Evolutionary conservation across 306 rosid species (phyloP).

Genomic region (Alnus glutinosa): DNA sequence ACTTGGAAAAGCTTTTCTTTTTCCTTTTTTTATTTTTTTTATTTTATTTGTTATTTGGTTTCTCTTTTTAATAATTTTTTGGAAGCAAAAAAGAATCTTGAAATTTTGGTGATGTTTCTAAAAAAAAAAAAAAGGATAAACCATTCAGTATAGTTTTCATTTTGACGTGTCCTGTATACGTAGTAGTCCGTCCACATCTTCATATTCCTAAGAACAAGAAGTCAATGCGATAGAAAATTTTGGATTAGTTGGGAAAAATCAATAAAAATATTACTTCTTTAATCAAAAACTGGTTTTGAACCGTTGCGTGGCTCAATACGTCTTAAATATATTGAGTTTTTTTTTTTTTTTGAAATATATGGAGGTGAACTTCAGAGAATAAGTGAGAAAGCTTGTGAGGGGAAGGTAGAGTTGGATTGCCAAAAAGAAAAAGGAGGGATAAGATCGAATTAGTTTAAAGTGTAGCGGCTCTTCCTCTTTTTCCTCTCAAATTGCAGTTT

Average conservation of each 20-base stretch:
- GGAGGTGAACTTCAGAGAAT: background rate
- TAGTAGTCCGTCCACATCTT: background rate
- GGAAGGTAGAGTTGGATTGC: constrained; percentile 5
- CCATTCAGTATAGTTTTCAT: background rate
- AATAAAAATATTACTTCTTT: background rate
- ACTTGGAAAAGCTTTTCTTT: no score
- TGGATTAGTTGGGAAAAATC: background rate
- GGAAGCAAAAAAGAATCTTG: background rate
- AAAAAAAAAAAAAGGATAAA: background rate
- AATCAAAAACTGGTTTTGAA: background rate
- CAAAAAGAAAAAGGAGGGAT: background rate
- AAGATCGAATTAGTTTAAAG: background rate
- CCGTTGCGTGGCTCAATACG: background rate
- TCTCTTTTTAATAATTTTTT: background rate
- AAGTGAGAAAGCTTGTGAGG: background rate
- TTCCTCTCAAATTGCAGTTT: background rate
- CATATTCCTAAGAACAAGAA: background rate
- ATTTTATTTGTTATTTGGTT: no score
- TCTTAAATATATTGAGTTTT: background rate
- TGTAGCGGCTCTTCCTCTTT: background rate
- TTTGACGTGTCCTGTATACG: background rate
- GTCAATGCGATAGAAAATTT: background rate
- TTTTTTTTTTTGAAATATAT: background rate
- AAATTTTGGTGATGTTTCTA: background rate
- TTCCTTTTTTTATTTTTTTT: no score